These are phyloP conservation scores for Vinca minor DNA, from an alignment of 257 asterid genomes.

Conservation along the genomic window DNA sequence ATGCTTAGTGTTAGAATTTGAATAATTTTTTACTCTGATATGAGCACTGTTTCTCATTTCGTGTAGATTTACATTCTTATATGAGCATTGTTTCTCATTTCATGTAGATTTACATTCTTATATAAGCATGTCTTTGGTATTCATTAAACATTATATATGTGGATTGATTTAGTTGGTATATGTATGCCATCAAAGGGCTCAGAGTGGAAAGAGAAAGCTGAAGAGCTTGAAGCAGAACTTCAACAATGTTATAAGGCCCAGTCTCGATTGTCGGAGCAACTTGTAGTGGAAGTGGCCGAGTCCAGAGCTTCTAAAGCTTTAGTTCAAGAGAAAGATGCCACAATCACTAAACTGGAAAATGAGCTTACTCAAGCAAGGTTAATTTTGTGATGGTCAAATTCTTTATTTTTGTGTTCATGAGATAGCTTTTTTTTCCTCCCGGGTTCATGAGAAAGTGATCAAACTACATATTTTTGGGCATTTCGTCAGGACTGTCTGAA, in stretches of 20 bases:
- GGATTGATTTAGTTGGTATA: conserved; percentile 13
- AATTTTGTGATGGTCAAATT: background rate
- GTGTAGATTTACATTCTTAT: background rate
- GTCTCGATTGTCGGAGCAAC: conserved; percentile 89
- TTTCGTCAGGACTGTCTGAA: background rate
- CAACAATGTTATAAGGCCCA: conserved; percentile 97
- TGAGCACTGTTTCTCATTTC: background rate
- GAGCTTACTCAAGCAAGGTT: conserved; percentile 76
- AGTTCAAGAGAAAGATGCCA: conserved; percentile 66
- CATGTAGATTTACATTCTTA: background rate
- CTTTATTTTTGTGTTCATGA: background rate
- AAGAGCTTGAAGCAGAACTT: conserved; percentile 79
- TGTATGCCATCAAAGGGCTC: conserved; percentile 53
- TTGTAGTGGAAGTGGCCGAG: conserved; percentile 97
- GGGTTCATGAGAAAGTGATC: background rate
- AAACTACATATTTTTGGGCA: background rate
- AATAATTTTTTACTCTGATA: background rate
- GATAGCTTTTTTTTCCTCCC: too few species aligned
- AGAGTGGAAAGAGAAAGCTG: conserved; percentile 96
- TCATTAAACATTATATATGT: conserved; percentile 8
- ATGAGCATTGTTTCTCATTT: background rate
- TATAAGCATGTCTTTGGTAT: background rate
- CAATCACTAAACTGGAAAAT: conserved; percentile 50
- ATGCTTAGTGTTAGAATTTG: background rate
- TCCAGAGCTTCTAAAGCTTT: conserved; percentile 64